A percentile compares a stretch with the other conserved stretches of the same genome.
phyloP scores from a whole-genome alignment of 78 protist genomes.

The Pigoraptor vietnamica region DNA sequence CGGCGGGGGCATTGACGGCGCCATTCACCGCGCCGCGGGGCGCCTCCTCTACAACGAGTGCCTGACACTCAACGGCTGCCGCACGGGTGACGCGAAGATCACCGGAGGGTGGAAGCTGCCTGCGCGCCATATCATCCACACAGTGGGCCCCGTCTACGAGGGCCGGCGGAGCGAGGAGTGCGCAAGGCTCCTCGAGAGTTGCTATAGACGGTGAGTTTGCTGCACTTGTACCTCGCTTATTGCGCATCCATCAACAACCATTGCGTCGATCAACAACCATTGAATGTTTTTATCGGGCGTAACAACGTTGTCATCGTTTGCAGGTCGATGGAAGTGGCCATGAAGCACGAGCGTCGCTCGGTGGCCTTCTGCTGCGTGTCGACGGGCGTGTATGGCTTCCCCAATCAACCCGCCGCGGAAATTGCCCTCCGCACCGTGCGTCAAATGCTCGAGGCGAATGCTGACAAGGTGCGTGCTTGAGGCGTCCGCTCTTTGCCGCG shows the following conservation, averaged over 20 bases:
- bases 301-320: too few species aligned
- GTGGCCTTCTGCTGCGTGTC: conserved; percentile 62
- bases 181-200: neutral
- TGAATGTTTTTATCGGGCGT: too few species aligned
- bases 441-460: conserved; percentile 3
- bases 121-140: conserved; percentile 40
- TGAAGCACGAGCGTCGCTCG: neutral
- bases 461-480: too few species aligned
- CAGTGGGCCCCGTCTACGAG: conserved; percentile 66
- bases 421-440: conserved; percentile 19
- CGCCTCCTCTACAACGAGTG: neutral
- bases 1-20: conserved; percentile 67
- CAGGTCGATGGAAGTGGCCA: neutral
- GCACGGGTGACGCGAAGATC: conserved; percentile 40
- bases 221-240: too few species aligned
- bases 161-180: too few species aligned
- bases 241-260: too few species aligned
- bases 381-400: conserved; percentile 63
- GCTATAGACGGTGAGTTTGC: too few species aligned
- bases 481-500: too few species aligned
- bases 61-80: conserved; percentile 4
- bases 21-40: conserved; percentile 63
- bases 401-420: conserved; percentile 15
- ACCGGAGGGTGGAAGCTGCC: conserved; percentile 52
- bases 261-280: too few species aligned